phyloP scores from a whole-genome alignment of 2,329 filamentous ascomycete species.

The Daldinia eschscholtzii region DNA sequence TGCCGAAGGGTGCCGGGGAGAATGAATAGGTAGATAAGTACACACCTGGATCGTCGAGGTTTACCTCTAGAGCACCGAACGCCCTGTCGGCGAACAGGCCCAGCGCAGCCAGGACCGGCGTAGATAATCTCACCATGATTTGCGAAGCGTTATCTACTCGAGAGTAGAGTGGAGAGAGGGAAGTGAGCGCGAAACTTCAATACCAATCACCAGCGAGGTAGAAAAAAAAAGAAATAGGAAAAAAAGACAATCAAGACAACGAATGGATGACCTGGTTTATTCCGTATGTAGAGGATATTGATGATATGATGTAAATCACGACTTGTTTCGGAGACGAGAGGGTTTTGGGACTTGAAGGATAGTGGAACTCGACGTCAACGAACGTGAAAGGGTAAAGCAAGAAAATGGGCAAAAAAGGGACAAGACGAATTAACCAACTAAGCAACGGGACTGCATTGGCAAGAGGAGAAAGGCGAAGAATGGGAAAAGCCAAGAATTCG shows the following conservation, averaged over 20 bases:
- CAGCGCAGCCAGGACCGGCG: conserved; percentile 47
- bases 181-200: conserved; percentile 27
- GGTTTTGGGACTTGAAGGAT: conserved; percentile 43
- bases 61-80: conserved; percentile 48
- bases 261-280: conserved; percentile 10
- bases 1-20: background rate
- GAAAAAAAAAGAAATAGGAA: background rate
- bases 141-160: conserved; percentile 31
- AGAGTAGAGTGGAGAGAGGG: conserved; percentile 14
- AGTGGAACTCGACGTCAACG: conserved; percentile 45
- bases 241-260: conserved; percentile 1
- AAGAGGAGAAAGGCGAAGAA: conserved; percentile 23
- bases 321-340: conserved; percentile 29
- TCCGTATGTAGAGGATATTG: background rate
- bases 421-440: conserved; percentile 20
- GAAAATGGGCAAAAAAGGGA: conserved; percentile 21
- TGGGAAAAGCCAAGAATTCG: conserved; percentile 25
- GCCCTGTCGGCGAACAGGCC: conserved; percentile 45
- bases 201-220: conserved; percentile 19
- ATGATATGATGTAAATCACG: conserved; percentile 16
- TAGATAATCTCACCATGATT: conserved; percentile 48
- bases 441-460: conserved; percentile 19
- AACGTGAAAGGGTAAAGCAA: conserved; percentile 14
- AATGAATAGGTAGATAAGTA: conserved; percentile 17
- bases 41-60: conserved; percentile 51